phyloP scores from a whole-genome alignment of 2,329 filamentous ascomycete species.

The Lasiodiplodia theobromae region DNA sequence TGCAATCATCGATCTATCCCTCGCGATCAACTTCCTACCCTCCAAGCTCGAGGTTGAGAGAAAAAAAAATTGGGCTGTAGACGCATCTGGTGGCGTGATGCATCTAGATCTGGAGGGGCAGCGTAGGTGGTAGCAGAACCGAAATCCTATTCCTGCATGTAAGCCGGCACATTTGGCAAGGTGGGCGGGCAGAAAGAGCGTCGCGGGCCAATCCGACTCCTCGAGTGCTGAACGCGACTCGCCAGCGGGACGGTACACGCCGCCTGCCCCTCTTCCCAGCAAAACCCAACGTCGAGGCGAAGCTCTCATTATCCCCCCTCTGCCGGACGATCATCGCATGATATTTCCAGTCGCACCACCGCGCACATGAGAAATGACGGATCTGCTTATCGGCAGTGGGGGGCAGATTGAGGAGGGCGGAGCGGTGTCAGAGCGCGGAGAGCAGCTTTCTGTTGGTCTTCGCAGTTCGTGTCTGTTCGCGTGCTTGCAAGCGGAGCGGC shows the following conservation, averaged over 20 bases:
- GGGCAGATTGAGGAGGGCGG: neutral
- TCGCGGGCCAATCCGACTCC: neutral
- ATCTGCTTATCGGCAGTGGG: neutral
- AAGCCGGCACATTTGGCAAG: neutral
- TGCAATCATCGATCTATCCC: neutral
- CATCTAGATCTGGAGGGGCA: slow-evolving; percentile 10
- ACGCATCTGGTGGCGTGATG: slow-evolving; percentile 14
- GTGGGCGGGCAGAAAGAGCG: neutral
- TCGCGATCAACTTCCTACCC: neutral
- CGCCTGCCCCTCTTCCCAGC: neutral
- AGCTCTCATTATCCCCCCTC: neutral
- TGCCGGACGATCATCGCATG: slow-evolving; percentile 16
- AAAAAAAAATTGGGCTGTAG: neutral
- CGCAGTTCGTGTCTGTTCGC: neutral
- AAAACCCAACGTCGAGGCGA: neutral
- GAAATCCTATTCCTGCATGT: slow-evolving; percentile 3
- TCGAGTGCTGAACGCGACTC: neutral
- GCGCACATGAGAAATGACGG: neutral
- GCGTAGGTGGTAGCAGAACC: neutral
- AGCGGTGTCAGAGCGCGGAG: neutral
- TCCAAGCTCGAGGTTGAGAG: neutral
- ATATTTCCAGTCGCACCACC: neutral
- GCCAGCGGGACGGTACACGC: neutral
- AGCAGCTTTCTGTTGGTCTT: neutral
- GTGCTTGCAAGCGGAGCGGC: neutral